Base-by-base conservation (phyloP, 2,329 filamentous ascomycete genomes). In the Cercospora canescens region DNA sequence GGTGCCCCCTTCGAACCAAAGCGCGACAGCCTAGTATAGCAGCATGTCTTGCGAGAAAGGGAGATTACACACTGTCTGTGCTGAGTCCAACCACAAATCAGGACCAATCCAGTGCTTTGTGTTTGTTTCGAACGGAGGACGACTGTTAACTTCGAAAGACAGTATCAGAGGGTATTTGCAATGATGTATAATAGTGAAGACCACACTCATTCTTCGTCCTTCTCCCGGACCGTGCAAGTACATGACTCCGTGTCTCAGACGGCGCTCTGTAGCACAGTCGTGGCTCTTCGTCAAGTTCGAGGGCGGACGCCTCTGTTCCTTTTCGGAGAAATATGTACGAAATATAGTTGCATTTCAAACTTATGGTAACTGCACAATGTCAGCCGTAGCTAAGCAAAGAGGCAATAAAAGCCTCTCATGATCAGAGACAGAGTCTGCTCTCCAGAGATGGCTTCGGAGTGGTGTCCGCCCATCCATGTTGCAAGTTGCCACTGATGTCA, bases 1-100 rank as follows among this genome's bases (percentile, higher is more conserved):
- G 5, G 32, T 30, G 34, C 50, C 50, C 18, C 32, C 34, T 3
- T 62, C 50, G 4, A 56, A 62, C 34, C 50, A 62, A 28, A 21
- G 14, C 60, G 60, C 34, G 24, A 56, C 30, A 56, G 48, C 21
- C 7, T 62, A 62, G 60, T 54, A 62, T 62, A 37, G 48, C 52
- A 55, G 28, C 28, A 55, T 55, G 52, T 34, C 7, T 55, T 34
- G 14, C 16, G 7, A 21, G 50, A 55, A 18, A 28, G 28, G 12
- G 14, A 21, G 21, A 55, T 5, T 7, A 21, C 32, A 55, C 28
- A 34, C 24, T 35, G 16, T 16, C 52, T 55, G 28, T 16, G 52
- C 24, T 50, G 21, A 50, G 45, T 12, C 18, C 21, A 12, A n/a
- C 16, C 45, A 28, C 45, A 28, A 4, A 12, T 50, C 45, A 50